Conservation (phyloP, 1,139 yeast species). For the Hemisphaericaspora xylanilytica region DNA sequence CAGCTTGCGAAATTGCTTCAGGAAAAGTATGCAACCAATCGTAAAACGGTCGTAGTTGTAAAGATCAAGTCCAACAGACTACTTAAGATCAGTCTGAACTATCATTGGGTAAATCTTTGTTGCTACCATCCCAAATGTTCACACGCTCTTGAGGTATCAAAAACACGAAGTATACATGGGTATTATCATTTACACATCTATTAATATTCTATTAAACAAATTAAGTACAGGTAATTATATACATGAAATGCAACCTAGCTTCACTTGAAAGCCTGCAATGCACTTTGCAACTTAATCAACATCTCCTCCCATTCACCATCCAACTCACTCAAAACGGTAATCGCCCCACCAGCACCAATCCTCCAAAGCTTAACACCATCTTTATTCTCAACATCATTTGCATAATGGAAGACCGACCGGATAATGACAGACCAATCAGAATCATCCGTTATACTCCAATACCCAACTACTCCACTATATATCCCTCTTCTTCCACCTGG, state of each 20-base stretch:
- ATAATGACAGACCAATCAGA: conserved; percentile 98
- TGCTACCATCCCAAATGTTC: too few species aligned
- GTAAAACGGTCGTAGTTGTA: too few species aligned
- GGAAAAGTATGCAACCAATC: too few species aligned
- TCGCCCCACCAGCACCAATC: conserved; percentile 98
- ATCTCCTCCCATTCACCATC: conserved; percentile 93
- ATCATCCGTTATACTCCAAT: conserved; percentile 84
- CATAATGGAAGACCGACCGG: conserved; percentile 74
- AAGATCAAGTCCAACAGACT: too few species aligned
- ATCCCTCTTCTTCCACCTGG: conserved; percentile 66
- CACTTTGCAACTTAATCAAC: conserved; percentile 76
- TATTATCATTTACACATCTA: too few species aligned
- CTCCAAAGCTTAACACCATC: conserved; percentile 53
- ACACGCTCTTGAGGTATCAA: too few species aligned
- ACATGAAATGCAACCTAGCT: not conserved
- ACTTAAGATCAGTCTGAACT: too few species aligned
- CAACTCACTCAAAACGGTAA: conserved; percentile 80
- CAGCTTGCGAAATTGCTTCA: too few species aligned
- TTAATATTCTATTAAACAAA: not conserved
- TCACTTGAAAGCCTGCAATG: conserved; percentile 57
- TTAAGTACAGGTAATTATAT: not conserved
- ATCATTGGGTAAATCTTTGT: too few species aligned
- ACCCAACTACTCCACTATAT: conserved; percentile 94
- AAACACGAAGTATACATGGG: too few species aligned
- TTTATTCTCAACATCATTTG: conserved; percentile 42